Percentiles rank a stretch among this genome's conserved stretches.
Conservation (phyloP, 2,329 filamentous ascomycete species). For the Microdochium trichocladiopsis region DNA sequence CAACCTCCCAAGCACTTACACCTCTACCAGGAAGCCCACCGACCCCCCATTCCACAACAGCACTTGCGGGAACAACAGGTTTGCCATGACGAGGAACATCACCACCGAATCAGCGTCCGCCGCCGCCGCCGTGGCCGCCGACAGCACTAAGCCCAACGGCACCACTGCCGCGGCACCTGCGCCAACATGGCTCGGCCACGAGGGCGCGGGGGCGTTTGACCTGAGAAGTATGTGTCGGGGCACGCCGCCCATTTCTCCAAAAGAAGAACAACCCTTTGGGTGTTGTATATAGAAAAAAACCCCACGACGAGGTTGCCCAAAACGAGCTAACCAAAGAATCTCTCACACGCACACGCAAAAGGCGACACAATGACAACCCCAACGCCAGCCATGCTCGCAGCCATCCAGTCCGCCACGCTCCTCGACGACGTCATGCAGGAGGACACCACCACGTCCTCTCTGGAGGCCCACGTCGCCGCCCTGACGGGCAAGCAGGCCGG, state of each 20-base stretch:
- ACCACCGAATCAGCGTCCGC: background rate
- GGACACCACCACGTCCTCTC: conserved; percentile 60
- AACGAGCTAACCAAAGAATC: background rate
- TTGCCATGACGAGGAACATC: background rate
- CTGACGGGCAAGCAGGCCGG: conserved; percentile 60
- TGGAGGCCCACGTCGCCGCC: conserved; percentile 59
- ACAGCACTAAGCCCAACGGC: conserved; percentile 1
- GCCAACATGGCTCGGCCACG: conserved; percentile 18
- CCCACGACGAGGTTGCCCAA: no score
- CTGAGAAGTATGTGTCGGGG: conserved; percentile 18
- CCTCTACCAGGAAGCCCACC: background rate
- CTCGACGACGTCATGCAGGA: conserved; percentile 72
- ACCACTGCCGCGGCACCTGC: conserved; percentile 3
- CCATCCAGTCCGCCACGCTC: conserved; percentile 61
- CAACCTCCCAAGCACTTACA: background rate
- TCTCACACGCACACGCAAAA: conserved; percentile 14
- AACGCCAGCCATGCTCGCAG: conserved; percentile 62
- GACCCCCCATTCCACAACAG: background rate
- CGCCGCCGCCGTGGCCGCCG: background rate
- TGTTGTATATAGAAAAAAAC: no score
- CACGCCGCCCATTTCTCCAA: no score
- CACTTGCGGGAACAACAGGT: background rate
- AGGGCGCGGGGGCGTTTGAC: conserved; percentile 22
- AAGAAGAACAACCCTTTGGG: no score
- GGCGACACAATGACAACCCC: conserved; percentile 65